phyloP scores from a whole-genome alignment of 2,329 filamentous ascomycete species.

The Huntiella omanensis region DNA sequence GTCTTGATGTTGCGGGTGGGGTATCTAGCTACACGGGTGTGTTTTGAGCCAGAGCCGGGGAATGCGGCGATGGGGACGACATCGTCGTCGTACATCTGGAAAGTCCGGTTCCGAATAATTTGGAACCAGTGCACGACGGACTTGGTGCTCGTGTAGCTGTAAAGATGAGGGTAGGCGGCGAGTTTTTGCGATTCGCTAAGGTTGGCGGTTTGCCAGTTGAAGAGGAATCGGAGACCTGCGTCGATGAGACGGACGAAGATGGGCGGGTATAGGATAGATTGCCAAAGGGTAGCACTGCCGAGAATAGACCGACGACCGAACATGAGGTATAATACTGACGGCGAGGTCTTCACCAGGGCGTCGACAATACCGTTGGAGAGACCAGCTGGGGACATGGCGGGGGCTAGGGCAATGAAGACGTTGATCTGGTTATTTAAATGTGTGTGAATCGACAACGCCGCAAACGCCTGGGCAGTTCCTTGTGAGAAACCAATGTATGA shows the following conservation, averaged over 20 bases:
- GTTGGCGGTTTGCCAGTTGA: conserved; percentile 74
- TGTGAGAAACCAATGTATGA: conserved; percentile 97
- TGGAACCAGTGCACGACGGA: conserved; percentile 98
- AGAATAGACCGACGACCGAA: conserved; percentile 86
- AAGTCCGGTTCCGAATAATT: conserved; percentile 87
- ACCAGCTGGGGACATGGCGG: conserved; percentile 88
- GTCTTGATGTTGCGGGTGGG: conserved; percentile 95
- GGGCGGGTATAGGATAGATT: conserved; percentile 83
- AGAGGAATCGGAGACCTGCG: conserved; percentile 60
- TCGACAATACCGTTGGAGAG: conserved; percentile 81
- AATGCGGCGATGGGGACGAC: conserved; percentile 39
- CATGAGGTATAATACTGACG: conserved; percentile 76
- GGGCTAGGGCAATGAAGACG: conserved; percentile 87
- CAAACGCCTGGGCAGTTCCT: conserved; percentile 91
- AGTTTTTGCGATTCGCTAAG: conserved; percentile 78
- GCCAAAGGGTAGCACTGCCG: conserved; percentile 91
- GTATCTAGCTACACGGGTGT: conserved; percentile 92
- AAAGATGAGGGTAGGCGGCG: conserved; percentile 86
- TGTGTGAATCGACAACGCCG: conserved; percentile 78
- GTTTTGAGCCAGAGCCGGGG: conserved; percentile 48
- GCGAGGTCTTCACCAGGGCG: conserved; percentile 81
- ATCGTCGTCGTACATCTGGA: conserved; percentile 98
- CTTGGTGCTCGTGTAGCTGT: conserved; percentile 93
- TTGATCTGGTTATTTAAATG: conserved; percentile 83
- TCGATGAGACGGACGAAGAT: conserved; percentile 85